Conservation (phyloP, 1,284 basidiomycete species). For the Malassezia globosa region DNA sequence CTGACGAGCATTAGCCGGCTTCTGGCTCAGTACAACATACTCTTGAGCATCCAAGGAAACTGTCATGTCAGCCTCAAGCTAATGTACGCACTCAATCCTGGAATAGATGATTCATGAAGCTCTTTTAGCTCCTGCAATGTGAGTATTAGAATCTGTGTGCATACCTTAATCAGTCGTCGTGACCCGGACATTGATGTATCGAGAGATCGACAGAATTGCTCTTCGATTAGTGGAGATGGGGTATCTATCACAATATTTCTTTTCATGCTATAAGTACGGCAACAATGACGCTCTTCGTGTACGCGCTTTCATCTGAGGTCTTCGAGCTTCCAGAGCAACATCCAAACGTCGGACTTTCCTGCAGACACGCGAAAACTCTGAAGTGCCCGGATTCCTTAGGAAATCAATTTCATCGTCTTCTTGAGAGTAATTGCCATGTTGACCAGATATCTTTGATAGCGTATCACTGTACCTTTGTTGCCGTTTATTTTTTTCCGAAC, state of each 20-base stretch:
- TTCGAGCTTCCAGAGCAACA: neutral
- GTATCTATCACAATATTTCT: neutral
- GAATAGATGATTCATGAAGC: neutral
- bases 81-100: constrained; percentile 8
- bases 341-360: constrained; percentile 11
- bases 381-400: neutral
- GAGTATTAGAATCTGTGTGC: neutral
- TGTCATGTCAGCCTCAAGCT: neutral
- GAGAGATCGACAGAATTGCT: neutral
- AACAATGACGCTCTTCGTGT: neutral
- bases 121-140: constrained; percentile 11
- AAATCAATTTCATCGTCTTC: constrained; percentile 13
- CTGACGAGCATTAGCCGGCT: neutral
- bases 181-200: constrained; percentile 5
- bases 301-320: neutral
- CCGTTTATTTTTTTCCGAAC: too few species aligned
- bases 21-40: constrained; percentile 1
- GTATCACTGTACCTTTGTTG: neutral
- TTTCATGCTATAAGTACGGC: neutral
- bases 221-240: neutral
- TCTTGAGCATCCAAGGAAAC: constrained; percentile 7
- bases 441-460: too few species aligned
- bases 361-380: neutral
- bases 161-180: constrained; percentile 10
- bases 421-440: too few species aligned